Percentiles rank a stretch among this genome's conserved stretches.
Evolutionary conservation across 2,329 filamentous ascomycete species (phyloP).

Genomic region (Sphaerulina musiva): DNA sequence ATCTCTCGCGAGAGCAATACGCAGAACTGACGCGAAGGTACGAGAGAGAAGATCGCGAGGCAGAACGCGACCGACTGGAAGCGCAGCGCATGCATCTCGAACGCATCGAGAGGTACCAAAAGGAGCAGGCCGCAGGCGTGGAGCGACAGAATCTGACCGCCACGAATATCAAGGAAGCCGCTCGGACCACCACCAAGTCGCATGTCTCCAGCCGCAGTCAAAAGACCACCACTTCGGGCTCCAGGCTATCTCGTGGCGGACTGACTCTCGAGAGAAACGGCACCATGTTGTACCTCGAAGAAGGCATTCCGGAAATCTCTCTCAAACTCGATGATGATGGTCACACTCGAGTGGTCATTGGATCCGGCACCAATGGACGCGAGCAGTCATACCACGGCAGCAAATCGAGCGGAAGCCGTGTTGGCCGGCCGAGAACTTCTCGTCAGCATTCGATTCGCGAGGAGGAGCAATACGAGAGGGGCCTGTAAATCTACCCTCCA

Average conservation of each 20-base stretch:
- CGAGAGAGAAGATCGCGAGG: conserved; percentile 14
- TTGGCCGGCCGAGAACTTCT: conserved; percentile 16
- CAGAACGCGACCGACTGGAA: conserved; percentile 6
- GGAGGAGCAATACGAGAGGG: conserved; percentile 18
- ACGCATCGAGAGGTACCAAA: conserved; percentile 26
- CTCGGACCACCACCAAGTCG: conserved; percentile 16
- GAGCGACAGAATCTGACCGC: conserved; percentile 25
- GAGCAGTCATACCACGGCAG: conserved; percentile 24
- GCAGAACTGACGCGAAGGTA: conserved; percentile 18
- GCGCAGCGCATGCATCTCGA: conserved; percentile 15
- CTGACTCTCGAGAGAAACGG: conserved; percentile 26
- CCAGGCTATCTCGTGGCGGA: conserved; percentile 19
- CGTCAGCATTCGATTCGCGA: conserved; percentile 21
- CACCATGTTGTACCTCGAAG: conserved; percentile 26
- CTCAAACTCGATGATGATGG: conserved; percentile 26
- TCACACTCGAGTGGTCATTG: conserved; percentile 21
- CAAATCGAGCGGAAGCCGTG: conserved; percentile 20
- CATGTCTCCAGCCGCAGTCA: conserved; percentile 27
- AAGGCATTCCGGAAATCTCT: conserved; percentile 17
- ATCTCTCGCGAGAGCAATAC: conserved; percentile 24
- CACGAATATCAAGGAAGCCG: conserved; percentile 25
- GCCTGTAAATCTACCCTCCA: background rate
- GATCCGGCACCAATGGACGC: conserved; percentile 15
- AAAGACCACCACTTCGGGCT: conserved; percentile 23
- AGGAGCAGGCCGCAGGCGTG: conserved; percentile 18